phyloP scores from a whole-genome alignment of 2,329 filamentous ascomycete species.

The Intubia oerlemansii region DNA sequence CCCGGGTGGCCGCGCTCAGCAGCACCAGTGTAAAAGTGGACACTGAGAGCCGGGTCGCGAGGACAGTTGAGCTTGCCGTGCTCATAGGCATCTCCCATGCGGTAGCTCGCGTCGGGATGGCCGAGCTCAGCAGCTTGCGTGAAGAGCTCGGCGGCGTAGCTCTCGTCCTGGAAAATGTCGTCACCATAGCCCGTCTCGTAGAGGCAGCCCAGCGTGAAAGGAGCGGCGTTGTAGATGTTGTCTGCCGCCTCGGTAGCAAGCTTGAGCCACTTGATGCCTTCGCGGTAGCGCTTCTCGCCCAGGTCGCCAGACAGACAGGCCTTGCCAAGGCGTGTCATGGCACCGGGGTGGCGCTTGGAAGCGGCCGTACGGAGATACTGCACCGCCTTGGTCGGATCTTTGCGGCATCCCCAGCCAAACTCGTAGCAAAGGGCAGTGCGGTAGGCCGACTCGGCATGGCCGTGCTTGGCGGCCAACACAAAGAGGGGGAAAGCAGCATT shows the following conservation, averaged over 20 bases:
- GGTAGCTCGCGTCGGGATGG: slow-evolving; percentile 65
- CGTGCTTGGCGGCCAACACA: slow-evolving; percentile 83
- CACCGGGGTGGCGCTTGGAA: slow-evolving; percentile 84
- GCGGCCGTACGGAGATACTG: slow-evolving; percentile 84
- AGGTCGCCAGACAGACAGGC: slow-evolving; percentile 81
- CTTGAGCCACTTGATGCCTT: slow-evolving; percentile 93
- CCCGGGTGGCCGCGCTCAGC: slow-evolving; percentile 65
- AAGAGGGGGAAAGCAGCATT: slow-evolving; percentile 86
- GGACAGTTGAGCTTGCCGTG: slow-evolving; percentile 76
- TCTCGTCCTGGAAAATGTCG: slow-evolving; percentile 78
- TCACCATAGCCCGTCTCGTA: slow-evolving; percentile 90
- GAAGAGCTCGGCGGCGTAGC: slow-evolving; percentile 81
- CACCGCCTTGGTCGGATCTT: slow-evolving; percentile 75
- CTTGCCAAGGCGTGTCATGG: slow-evolving; percentile 78
- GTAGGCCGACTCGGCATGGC: slow-evolving; percentile 89
- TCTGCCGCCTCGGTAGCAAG: slow-evolving; percentile 80
- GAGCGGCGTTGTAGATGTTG: slow-evolving; percentile 74
- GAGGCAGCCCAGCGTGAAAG: slow-evolving; percentile 71
- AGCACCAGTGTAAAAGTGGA: slow-evolving; percentile 92
- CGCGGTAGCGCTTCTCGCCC: slow-evolving; percentile 67
- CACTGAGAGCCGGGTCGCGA: slow-evolving; percentile 73
- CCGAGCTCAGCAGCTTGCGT: slow-evolving; percentile 87
- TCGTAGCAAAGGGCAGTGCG: slow-evolving; percentile 89
- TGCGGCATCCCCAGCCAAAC: slow-evolving; percentile 89
- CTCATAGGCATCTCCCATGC: slow-evolving; percentile 93